These are phyloP conservation scores for Syzygium oleosum DNA, from an alignment of 345 rosid genomes.

Conservation along the genomic window DNA sequence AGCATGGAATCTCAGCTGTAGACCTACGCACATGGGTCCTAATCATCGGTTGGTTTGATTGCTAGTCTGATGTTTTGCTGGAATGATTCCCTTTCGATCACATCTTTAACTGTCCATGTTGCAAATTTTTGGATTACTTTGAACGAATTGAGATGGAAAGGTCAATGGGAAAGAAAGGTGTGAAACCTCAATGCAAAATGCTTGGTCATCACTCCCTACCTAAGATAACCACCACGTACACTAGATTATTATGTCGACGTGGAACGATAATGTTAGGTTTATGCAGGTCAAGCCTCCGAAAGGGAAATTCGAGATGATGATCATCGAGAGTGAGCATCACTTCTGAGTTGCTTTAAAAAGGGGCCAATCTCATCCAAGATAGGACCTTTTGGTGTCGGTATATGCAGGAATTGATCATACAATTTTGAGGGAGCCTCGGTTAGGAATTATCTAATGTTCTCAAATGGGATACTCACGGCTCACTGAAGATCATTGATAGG, in stretches of 20 bases:
- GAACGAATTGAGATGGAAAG: background rate
- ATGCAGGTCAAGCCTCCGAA: background rate
- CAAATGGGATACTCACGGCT: background rate
- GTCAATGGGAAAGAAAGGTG: background rate
- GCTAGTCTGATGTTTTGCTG: background rate
- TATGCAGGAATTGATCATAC: background rate
- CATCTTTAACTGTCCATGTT: background rate
- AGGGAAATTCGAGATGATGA: background rate
- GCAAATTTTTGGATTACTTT: background rate
- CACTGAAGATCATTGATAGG: background rate
- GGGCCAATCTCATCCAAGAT: background rate
- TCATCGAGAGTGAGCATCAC: background rate
- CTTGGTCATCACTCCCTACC: background rate
- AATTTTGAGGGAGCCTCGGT: background rate
- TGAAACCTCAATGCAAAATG: background rate
- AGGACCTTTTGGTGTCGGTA: background rate
- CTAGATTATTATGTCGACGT: background rate
- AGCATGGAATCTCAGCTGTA: background rate
- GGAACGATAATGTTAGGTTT: background rate
- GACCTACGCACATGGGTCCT: no score
- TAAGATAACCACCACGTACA: background rate
- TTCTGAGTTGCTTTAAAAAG: background rate
- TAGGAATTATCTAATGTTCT: background rate
- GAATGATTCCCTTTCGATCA: background rate
- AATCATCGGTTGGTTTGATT: background rate